Evolutionary conservation across 2,329 filamentous ascomycete species (phyloP), one percentile per base, ranked within the genome.

Genomic region (Clonostachys byssicola): DNA sequence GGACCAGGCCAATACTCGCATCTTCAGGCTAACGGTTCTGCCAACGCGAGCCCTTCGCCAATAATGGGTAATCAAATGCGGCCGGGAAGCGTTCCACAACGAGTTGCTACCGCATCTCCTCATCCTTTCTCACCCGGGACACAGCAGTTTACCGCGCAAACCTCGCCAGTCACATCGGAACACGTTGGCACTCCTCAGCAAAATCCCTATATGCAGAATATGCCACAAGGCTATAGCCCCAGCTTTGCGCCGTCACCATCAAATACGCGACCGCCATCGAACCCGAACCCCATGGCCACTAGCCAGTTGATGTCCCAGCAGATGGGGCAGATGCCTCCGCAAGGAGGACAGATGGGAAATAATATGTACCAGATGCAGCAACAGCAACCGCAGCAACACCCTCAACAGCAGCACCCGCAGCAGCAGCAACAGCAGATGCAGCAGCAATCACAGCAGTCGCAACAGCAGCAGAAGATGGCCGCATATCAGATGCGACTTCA

Each of bases 41-140:
- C 83, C 44, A 94, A 91, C 65, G 87, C 89, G 51, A 96, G 90
- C 38, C 92, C 92, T 12, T 97, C 94, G 7, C 94, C 94, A 30
- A 92, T 95, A 52, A 91, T 96, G 82, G 82, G 83, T 51, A 91
- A 86, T 61, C 92, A 95, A 59, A 74, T 85, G 63, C 81, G 83
- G 52, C 79, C 84, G 34, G 81, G 88, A 60, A 79, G 79, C 57
- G 83, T 87, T 13, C 85, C 86, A 38, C 88, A 91, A 62, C 77
- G 91, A 60, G 89, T 97, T 65, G 87, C 91, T 54, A 96, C 92
- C 42, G 87, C 90, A 40, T 97, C 94, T 34, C 92, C 94, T 5
- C 92, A 94, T 65, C 89, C 90, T 1, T 96, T 95, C 64, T 92
- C 88, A 2, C 88, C 88, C 14, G 84, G 85, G 48, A 78, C 80